Conservation (phyloP, 2,329 filamentous ascomycete genomes). For the Alternaria panax region DNA sequence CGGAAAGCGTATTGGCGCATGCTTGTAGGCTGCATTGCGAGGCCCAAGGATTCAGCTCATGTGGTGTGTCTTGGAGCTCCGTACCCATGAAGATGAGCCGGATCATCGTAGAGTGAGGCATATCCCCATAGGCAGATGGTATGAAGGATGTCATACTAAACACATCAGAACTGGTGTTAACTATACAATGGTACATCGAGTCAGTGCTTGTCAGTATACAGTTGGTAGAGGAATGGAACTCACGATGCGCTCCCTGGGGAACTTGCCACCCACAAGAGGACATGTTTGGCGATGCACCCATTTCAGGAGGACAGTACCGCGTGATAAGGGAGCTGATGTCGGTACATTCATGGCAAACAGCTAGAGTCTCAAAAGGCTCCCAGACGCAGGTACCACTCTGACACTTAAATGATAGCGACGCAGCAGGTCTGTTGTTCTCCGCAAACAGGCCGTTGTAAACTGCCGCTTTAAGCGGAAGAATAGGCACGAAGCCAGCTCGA, state of each 20-base stretch:
- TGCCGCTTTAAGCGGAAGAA: slow-evolving; percentile 21
- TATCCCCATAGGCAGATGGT: slow-evolving; percentile 22
- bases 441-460: slow-evolving; percentile 24
- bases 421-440: slow-evolving; percentile 22
- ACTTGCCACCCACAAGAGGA: slow-evolving; percentile 21
- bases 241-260: slow-evolving; percentile 14
- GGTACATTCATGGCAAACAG: slow-evolving; percentile 21
- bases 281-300: slow-evolving; percentile 13
- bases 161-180: slow-evolving; percentile 25
- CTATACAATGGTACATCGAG: background rate
- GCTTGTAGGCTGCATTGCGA: slow-evolving; percentile 22
- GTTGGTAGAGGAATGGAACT: background rate
- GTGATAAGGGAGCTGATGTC: slow-evolving; percentile 19
- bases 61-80: slow-evolving; percentile 15
- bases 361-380: slow-evolving; percentile 18
- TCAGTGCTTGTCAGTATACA: background rate
- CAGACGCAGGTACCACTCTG: slow-evolving; percentile 20
- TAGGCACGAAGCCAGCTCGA: slow-evolving; percentile 21
- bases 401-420: slow-evolving; percentile 20
- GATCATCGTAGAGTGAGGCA: slow-evolving; percentile 23
- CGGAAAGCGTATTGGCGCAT: slow-evolving; percentile 18
- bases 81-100: slow-evolving; percentile 24
- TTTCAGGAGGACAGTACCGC: slow-evolving; percentile 18
- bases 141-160: slow-evolving; percentile 28
- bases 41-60: slow-evolving; percentile 17